These are phyloP conservation scores for Phragmites australis DNA, from an alignment of 176 grass and related monocot species.

Conservation along the genomic window DNA sequence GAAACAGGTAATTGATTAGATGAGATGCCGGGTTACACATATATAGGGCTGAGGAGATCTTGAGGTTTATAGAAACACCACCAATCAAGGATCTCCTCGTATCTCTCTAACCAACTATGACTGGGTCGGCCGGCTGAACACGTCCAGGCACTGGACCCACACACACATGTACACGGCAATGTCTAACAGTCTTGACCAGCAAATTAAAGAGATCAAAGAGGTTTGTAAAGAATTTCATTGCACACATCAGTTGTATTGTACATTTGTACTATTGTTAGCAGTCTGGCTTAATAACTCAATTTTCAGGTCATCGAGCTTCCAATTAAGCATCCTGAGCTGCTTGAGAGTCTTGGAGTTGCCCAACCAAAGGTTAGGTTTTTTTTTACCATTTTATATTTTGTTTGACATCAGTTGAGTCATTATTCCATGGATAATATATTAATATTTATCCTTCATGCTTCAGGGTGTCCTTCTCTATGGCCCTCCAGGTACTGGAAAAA, in stretches of 20 bases:
- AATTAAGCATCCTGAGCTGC: slow-evolving; percentile 96
- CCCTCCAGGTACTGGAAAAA: slow-evolving; percentile 96
- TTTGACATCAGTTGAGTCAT: not conserved
- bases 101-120: no score
- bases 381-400: slow-evolving; percentile 3
- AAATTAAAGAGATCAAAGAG: slow-evolving; percentile 99
- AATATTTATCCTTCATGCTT: slow-evolving; percentile 6
- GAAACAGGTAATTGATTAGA: no score
- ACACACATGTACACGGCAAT: no score
- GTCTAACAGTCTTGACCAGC: slow-evolving; percentile 66
- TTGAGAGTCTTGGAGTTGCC: slow-evolving; percentile 90
- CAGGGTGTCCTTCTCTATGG: slow-evolving; percentile 97
- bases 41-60: no score
- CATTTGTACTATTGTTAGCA: not conserved
- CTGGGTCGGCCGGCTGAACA: no score
- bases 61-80: no score
- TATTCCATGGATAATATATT: slow-evolving; percentile 8
- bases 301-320: slow-evolving; percentile 97
- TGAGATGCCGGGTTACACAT: no score
- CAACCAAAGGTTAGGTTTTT: slow-evolving; percentile 86
- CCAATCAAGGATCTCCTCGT: no score
- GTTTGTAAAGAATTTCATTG: slow-evolving; percentile 31
- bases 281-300: slow-evolving; percentile 9
- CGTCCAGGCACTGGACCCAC: no score
- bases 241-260: not conserved